phyloP scores from a whole-genome alignment of 306 rosid species.

The Cucurbita ficifolia region DNA sequence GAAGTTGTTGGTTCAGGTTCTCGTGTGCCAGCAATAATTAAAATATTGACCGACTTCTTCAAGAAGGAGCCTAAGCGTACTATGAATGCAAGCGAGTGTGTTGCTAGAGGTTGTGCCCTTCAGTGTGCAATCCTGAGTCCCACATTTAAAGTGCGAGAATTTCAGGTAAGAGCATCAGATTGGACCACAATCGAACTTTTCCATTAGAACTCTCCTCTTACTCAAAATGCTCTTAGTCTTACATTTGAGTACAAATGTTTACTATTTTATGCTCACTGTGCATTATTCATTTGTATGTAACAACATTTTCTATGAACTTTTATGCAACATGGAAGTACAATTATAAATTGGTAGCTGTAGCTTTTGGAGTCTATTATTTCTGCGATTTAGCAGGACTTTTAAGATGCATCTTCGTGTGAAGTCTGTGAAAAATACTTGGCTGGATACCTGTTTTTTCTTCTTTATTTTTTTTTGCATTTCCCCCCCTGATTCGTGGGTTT shows the following conservation, averaged over 20 bases:
- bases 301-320: background rate
- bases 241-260: too few species aligned
- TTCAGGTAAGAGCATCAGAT: conserved; percentile 42
- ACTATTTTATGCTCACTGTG: background rate
- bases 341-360: background rate
- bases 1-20: conserved; percentile 98
- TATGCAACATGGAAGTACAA: background rate
- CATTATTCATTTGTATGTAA: background rate
- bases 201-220: background rate
- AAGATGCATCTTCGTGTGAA: background rate
- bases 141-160: conserved; percentile 82
- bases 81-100: conserved; percentile 96
- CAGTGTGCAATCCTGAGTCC: conserved; percentile 96
- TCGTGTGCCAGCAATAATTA: conserved; percentile 71
- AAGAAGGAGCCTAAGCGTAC: conserved; percentile 90
- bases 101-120: conserved; percentile 85
- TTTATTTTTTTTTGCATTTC: background rate
- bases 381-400: background rate
- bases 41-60: conserved; percentile 74
- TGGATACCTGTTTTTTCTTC: background rate
- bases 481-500: background rate
- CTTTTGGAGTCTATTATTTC: background rate
- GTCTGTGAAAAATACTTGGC: background rate
- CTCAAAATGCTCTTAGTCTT: background rate
- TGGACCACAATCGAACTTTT: background rate